These are phyloP conservation scores for Cladorrhinum sp. DNA, from an alignment of 2,329 filamentous ascomycete genomes.

Conservation along the genomic window DNA sequence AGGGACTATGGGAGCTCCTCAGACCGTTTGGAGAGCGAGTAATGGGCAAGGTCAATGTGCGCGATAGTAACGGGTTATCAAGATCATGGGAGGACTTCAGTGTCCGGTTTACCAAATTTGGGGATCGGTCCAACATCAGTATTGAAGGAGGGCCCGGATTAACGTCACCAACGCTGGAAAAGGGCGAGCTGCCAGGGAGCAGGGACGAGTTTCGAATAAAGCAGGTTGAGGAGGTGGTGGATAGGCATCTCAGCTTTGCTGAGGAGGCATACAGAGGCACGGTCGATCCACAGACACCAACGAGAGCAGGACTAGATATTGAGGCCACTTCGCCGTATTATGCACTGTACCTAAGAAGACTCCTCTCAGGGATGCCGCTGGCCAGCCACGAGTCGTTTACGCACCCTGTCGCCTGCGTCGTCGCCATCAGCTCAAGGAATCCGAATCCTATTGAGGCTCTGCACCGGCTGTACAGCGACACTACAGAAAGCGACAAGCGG, in stretches of 20 bases:
- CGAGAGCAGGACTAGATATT: slow-evolving; percentile 42
- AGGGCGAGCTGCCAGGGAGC: slow-evolving; percentile 31
- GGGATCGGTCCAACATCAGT: slow-evolving; percentile 31
- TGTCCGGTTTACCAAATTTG: slow-evolving; percentile 76
- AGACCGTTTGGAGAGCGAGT: slow-evolving; percentile 88
- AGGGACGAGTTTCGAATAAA: slow-evolving; percentile 44
- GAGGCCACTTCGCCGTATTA: slow-evolving; percentile 74
- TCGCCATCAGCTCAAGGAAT: slow-evolving; percentile 90
- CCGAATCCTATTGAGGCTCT: slow-evolving; percentile 81
- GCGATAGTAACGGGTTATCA: slow-evolving; percentile 85
- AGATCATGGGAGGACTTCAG: slow-evolving; percentile 85
- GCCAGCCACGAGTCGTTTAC: slow-evolving; percentile 88
- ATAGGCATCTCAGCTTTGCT: slow-evolving; percentile 73
- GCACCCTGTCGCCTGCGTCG: slow-evolving; percentile 90
- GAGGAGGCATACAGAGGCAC: slow-evolving; percentile 55
- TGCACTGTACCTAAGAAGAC: slow-evolving; percentile 74
- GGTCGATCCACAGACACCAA: slow-evolving; percentile 38
- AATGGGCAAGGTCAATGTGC: slow-evolving; percentile 81
- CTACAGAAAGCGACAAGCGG: slow-evolving; percentile 70
- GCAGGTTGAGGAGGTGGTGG: slow-evolving; percentile 76
- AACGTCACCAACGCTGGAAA: slow-evolving; percentile 28
- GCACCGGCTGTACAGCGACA: slow-evolving; percentile 77
- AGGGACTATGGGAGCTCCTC: slow-evolving; percentile 79
- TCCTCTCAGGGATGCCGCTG: slow-evolving; percentile 76
- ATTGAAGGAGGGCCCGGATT: slow-evolving; percentile 44